phyloP scores from a whole-genome alignment of 169 alveolate species.

The Plasmodium vinckei region DNA sequence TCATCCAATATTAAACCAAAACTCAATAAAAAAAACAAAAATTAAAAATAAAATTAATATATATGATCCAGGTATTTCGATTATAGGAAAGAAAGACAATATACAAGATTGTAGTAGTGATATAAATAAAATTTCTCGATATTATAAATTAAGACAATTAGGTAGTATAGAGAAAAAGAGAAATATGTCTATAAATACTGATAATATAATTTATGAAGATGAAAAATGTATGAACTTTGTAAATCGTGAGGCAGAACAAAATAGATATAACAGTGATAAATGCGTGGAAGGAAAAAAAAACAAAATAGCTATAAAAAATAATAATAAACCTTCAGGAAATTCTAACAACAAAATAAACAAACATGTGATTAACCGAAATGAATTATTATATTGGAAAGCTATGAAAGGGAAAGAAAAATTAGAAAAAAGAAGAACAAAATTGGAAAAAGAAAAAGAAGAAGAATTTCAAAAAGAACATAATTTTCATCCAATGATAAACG shows the following conservation, averaged over 20 bases:
- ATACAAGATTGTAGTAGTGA: background rate
- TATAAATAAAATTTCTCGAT: background rate
- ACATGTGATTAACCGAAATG: constrained; percentile 12
- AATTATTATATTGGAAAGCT: constrained; percentile 54
- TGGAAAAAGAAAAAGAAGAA: constrained; percentile 34
- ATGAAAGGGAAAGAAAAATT: constrained; percentile 48
- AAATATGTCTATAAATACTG: background rate
- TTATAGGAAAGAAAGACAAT: no score
- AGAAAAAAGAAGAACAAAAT: constrained; percentile 14
- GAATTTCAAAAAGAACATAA: constrained; percentile 43
- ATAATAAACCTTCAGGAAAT: background rate
- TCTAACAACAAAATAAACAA: background rate
- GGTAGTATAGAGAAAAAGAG: background rate
- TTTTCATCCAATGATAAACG: constrained; percentile 48
- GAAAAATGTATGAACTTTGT: background rate
- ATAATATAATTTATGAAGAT: background rate
- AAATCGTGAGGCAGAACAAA: background rate
- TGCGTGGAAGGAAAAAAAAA: no score
- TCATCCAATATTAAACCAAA: constrained; percentile 44
- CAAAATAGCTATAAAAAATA: background rate
- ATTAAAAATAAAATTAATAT: constrained; percentile 7
- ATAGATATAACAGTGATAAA: no score
- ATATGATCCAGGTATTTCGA: background rate
- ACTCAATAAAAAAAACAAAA: background rate
- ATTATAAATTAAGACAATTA: background rate